phyloP scores from a whole-genome alignment of 192 early-diverging fungal species.

The Coemansia pectinata region DNA sequence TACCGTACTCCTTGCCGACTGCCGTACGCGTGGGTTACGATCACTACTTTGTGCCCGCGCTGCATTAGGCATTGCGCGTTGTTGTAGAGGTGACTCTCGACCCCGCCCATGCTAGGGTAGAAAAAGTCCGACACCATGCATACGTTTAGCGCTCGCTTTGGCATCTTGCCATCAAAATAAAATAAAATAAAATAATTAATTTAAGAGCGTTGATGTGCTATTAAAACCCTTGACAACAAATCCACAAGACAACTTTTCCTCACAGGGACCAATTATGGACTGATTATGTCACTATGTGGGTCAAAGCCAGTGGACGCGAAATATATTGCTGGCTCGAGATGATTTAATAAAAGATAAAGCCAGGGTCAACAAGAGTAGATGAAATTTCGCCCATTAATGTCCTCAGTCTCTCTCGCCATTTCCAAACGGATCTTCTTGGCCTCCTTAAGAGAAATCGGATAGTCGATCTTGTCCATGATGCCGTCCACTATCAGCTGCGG shows the following conservation, averaged over 20 bases:
- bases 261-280: too few species aligned
- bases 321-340: neutral
- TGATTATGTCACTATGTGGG: too few species aligned
- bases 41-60: slow-evolving; percentile 93
- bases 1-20: slow-evolving; percentile 82
- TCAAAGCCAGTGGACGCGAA: neutral
- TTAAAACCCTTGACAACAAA: too few species aligned
- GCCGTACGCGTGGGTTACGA: slow-evolving; percentile 92
- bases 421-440: slow-evolving; percentile 38
- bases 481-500: slow-evolving; percentile 8
- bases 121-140: slow-evolving; percentile 98
- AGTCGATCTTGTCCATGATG: slow-evolving; percentile 19
- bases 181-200: neutral
- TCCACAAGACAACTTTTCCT: too few species aligned
- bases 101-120: slow-evolving; percentile 95
- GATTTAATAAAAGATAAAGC: neutral
- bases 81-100: slow-evolving; percentile 92
- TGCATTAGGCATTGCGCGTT: slow-evolving; percentile 85
- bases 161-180: neutral
- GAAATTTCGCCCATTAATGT: neutral
- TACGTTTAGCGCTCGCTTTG: slow-evolving; percentile 32
- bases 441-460: slow-evolving; percentile 35
- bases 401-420: neutral
- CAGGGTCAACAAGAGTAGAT: neutral
- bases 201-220: neutral